Evolutionary conservation across 805 yeast species (phyloP).

Genomic region (Zygosaccharomyces gambellarensis): DNA sequence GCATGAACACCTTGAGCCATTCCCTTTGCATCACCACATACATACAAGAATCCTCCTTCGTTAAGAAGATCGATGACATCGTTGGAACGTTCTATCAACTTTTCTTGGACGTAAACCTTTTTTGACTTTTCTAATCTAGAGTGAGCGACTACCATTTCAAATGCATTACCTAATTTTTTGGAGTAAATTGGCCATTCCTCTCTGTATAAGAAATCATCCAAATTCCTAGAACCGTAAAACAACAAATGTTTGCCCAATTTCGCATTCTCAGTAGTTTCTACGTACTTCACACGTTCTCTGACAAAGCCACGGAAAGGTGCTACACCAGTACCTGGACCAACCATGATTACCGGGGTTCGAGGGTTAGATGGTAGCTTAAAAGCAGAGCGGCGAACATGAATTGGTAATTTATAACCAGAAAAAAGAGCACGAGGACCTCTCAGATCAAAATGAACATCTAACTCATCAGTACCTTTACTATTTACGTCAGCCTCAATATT

Average conservation of each 20-base stretch:
- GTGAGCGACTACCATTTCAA: constrained; percentile 77
- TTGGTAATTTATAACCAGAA: constrained; percentile 58
- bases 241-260: constrained; percentile 68
- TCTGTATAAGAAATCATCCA: constrained; percentile 81
- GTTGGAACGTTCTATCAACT: constrained; percentile 48
- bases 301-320: constrained; percentile 97
- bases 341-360: constrained; percentile 75
- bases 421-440: constrained; percentile 74
- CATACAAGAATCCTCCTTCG: constrained; percentile 84
- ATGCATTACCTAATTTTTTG: constrained; percentile 51
- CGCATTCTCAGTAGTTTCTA: constrained; percentile 36
- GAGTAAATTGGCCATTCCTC: constrained; percentile 85
- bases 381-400: constrained; percentile 90
- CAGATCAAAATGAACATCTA: constrained; percentile 58
- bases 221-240: constrained; percentile 83
- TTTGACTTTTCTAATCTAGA: constrained; percentile 62
- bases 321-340: constrained; percentile 98
- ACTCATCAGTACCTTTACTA: constrained; percentile 34
- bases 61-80: constrained; percentile 43
- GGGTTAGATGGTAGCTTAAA: constrained; percentile 90
- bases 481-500: constrained; percentile 61
- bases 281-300: constrained; percentile 71
- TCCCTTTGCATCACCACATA: constrained; percentile 93
- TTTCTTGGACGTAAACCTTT: constrained; percentile 81
- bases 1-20: constrained; percentile 94